Percentiles rank a stretch among this genome's conserved stretches.
Evolutionary conservation across 805 yeast species (phyloP).

Genomic region (Brettanomyces custersianus): DNA sequence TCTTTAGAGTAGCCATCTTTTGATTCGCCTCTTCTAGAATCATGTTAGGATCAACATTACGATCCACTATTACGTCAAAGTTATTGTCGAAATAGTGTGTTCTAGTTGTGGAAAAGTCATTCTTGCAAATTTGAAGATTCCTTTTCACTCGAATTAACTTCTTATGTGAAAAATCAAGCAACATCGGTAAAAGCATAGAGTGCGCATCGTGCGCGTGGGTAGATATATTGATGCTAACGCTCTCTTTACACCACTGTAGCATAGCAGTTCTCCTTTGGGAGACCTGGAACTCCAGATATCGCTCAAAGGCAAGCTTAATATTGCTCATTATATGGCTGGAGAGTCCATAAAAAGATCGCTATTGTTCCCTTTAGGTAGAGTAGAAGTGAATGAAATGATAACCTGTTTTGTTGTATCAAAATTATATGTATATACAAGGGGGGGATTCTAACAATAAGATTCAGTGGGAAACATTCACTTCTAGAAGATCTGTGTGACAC

Average conservation of each 20-base stretch:
- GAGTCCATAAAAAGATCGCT: too few species aligned
- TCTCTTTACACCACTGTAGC: constrained; percentile 20
- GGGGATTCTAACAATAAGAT: too few species aligned
- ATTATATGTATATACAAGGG: too few species aligned
- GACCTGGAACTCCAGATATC: constrained; percentile 18
- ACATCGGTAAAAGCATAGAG: constrained; percentile 3
- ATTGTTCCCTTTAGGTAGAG: too few species aligned
- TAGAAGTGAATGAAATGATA: too few species aligned
- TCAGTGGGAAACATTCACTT: too few species aligned
- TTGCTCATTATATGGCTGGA: too few species aligned
- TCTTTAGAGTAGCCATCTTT: constrained; percentile 1
- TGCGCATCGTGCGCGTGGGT: not conserved
- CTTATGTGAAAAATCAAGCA: not conserved
- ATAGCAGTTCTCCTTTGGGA: constrained; percentile 19
- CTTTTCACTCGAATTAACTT: constrained; percentile 1
- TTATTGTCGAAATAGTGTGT: constrained; percentile 19
- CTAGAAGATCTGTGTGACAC: too few species aligned
- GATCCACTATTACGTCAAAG: constrained; percentile 12
- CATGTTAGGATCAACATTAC: constrained; percentile 3
- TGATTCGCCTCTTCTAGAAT: constrained; percentile 8
- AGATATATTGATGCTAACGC: not conserved
- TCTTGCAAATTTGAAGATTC: constrained; percentile 6
- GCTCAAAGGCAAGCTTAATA: constrained; percentile 16
- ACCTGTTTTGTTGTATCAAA: too few species aligned
- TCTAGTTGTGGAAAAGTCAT: constrained; percentile 15